A percentile compares a stretch with the other conserved stretches of the same genome.
These are phyloP conservation scores for Combretum micranthum DNA, from an alignment of 345 rosid genomes.

Conservation along the genomic window DNA sequence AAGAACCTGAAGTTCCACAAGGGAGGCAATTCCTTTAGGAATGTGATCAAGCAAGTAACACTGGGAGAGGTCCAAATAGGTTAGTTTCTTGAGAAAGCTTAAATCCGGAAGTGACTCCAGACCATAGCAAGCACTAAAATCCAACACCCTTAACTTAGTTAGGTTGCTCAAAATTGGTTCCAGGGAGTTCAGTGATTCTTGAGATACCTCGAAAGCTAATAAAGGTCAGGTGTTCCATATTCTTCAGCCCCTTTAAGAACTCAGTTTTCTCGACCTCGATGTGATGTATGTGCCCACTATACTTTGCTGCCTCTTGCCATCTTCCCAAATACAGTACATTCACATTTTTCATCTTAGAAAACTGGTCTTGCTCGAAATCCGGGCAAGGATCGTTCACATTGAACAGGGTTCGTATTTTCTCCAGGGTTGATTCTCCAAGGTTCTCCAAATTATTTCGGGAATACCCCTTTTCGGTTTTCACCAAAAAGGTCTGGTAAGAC, in stretches of 20 bases:
- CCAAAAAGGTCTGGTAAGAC: constrained; percentile 7
- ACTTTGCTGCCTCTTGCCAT: constrained; percentile 15
- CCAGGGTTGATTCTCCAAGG: background rate
- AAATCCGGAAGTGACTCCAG: constrained; percentile 28
- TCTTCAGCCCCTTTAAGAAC: constrained; percentile 7
- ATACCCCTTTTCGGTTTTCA: background rate
- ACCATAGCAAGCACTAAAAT: constrained; percentile 30
- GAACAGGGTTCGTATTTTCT: constrained; percentile 19
- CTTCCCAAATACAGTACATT: constrained; percentile 29
- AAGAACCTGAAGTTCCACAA: constrained; percentile 39
- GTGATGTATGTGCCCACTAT: background rate
- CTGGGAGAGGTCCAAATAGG: constrained; percentile 26
- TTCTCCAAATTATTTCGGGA: background rate
- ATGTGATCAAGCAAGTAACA: constrained; percentile 44
- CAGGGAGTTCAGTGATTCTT: constrained; percentile 20
- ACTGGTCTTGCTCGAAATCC: constrained; percentile 17
- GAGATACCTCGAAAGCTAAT: constrained; percentile 33
- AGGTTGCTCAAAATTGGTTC: constrained; percentile 9
- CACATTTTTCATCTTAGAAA: constrained; percentile 20
- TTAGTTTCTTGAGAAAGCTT: constrained; percentile 15
- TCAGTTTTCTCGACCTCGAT: background rate
- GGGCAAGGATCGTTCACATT: constrained; percentile 23
- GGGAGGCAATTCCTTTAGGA: constrained; percentile 34
- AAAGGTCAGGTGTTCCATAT: constrained; percentile 13
- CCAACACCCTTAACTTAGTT: constrained; percentile 17